These are phyloP conservation scores for Taphrina communis DNA, from an alignment of 1,139 yeast genomes.

Conservation along the genomic window DNA sequence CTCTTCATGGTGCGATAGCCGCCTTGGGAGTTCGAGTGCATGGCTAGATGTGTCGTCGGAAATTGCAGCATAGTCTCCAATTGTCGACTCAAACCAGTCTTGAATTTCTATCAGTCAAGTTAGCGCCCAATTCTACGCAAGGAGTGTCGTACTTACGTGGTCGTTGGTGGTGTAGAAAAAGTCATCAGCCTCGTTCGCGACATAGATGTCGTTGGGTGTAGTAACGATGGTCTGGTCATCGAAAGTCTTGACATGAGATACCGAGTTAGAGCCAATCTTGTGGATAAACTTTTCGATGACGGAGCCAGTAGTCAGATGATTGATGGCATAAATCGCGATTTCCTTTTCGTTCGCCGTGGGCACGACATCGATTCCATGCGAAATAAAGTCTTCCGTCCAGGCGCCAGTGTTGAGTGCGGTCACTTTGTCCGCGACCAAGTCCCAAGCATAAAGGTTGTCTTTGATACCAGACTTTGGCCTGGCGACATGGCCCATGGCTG, in stretches of 20 bases:
- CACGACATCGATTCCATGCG: constrained; percentile 37
- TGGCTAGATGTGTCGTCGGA: constrained; percentile 35
- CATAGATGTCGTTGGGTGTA: constrained; percentile 38
- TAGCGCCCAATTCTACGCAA: no score
- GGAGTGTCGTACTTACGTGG: constrained; percentile 5
- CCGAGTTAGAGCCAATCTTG: constrained; percentile 22
- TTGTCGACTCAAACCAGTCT: constrained; percentile 28
- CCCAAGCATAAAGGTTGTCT: constrained; percentile 39
- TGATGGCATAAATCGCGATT: constrained; percentile 34
- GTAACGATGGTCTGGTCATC: constrained; percentile 23
- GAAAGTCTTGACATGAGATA: constrained; percentile 32
- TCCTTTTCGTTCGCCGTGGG: constrained; percentile 13
- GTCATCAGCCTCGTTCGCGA: constrained; percentile 30
- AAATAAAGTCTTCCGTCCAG: constrained; percentile 23
- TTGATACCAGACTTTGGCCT: constrained; percentile 16
- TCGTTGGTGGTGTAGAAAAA: constrained; percentile 39
- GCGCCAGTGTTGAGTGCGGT: constrained; percentile 9
- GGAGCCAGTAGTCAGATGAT: constrained; percentile 30
- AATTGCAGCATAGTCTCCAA: constrained; percentile 29
- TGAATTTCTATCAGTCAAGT: constrained; percentile 4
- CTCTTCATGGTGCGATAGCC: constrained; percentile 27
- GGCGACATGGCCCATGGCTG: constrained; percentile 24
- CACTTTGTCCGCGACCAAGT: constrained; percentile 24
- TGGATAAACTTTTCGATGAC: constrained; percentile 38
- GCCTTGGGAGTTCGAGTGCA: constrained; percentile 27